Percentiles rank a stretch among this genome's conserved stretches.
Evolutionary conservation across 2,329 filamentous ascomycete genomes (phyloP).

Genomic region (Stagonosporopsis rhizophila): DNA sequence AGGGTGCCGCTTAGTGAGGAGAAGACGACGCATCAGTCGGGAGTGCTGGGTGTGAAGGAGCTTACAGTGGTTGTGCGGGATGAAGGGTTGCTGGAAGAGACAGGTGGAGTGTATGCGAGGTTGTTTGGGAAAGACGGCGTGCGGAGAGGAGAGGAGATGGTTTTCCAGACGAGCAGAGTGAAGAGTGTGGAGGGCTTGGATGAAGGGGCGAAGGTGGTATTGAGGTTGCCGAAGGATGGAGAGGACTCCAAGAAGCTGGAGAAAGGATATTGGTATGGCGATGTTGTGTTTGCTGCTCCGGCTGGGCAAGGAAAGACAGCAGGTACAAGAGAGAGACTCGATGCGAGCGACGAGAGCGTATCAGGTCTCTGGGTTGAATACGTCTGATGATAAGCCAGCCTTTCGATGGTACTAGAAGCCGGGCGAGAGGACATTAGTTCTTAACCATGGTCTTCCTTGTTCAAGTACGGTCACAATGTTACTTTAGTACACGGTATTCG

Average conservation of each 20-base stretch:
- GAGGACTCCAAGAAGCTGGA: conserved; percentile 26
- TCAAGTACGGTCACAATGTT: too few species aligned
- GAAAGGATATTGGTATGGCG: conserved; percentile 37
- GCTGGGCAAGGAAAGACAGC: conserved; percentile 12
- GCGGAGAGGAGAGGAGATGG: conserved; percentile 12
- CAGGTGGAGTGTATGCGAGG: conserved; percentile 18
- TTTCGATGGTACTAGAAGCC: neutral
- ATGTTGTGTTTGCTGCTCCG: conserved; percentile 32
- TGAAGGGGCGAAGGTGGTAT: conserved; percentile 25
- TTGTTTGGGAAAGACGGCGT: conserved; percentile 24
- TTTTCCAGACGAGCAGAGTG: conserved; percentile 28
- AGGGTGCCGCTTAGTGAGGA: conserved; percentile 59
- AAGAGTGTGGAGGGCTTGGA: conserved; percentile 20
- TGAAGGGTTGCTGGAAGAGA: conserved; percentile 21
- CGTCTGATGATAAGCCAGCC: conserved; percentile 9
- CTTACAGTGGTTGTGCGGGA: conserved; percentile 38
- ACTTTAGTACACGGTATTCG: too few species aligned
- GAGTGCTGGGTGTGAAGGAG: conserved; percentile 55
- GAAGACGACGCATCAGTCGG: conserved; percentile 58
- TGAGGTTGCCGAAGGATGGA: conserved; percentile 30
- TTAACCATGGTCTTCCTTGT: too few species aligned
- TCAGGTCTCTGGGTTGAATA: conserved; percentile 38
- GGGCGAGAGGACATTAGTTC: too few species aligned
- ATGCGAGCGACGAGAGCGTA: conserved; percentile 23
- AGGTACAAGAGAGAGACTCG: conserved; percentile 23